Conservation (phyloP, 169 alveolate genomes). For the Babesia ovis region DNA sequence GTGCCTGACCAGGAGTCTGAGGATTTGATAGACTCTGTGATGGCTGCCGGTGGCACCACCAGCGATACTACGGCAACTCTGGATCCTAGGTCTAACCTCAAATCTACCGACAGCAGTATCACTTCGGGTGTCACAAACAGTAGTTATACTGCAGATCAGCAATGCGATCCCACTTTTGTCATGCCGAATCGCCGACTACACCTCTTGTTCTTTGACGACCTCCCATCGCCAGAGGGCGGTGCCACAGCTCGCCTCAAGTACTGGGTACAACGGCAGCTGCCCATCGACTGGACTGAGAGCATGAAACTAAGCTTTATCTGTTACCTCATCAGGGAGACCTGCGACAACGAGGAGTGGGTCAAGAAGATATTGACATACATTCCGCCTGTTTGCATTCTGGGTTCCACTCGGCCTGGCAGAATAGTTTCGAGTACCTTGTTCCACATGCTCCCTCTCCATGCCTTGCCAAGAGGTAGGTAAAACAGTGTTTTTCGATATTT, state of each 20-base stretch:
- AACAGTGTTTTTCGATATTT: background rate
- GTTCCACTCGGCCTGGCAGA: constrained; percentile 41
- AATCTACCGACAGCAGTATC: too few species aligned
- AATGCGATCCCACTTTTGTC: background rate
- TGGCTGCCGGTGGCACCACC: background rate
- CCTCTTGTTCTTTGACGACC: constrained; percentile 33
- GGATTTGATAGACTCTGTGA: background rate
- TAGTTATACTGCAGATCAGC: background rate
- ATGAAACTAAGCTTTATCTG: constrained; percentile 42
- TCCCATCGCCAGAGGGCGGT: constrained; percentile 14
- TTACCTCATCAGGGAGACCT: constrained; percentile 28
- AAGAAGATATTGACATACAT: constrained; percentile 3
- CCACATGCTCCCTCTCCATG: constrained; percentile 40
- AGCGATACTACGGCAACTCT: background rate
- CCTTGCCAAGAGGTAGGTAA: constrained; percentile 52
- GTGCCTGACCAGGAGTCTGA: background rate
- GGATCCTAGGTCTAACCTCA: background rate
- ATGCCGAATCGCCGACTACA: constrained; percentile 21
- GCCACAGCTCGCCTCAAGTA: background rate
- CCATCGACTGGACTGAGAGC: constrained; percentile 18
- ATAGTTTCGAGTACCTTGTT: constrained; percentile 16
- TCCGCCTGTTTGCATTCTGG: constrained; percentile 26
- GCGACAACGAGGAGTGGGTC: constrained; percentile 24
- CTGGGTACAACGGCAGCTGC: constrained; percentile 28
- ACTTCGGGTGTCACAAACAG: background rate